Percentiles rank a stretch among this genome's conserved stretches.
Conservation (phyloP, 257 asterid species). For the Solanum tacnaense region DNA sequence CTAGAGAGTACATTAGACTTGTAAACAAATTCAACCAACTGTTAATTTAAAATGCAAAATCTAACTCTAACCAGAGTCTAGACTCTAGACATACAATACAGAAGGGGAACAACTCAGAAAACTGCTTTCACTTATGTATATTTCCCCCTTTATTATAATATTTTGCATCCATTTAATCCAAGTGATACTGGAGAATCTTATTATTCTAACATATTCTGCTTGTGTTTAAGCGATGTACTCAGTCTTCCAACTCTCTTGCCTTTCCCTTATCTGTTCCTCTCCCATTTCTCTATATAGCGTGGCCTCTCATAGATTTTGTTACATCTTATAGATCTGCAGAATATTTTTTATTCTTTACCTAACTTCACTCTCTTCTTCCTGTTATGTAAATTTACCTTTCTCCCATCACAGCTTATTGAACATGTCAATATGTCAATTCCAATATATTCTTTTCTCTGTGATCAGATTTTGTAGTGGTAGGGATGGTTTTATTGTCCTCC, state of each 20-base stretch:
- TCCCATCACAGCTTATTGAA: neutral
- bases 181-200: neutral
- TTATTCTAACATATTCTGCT: neutral
- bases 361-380: neutral
- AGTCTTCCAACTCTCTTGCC: neutral
- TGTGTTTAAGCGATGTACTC: neutral
- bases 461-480: neutral
- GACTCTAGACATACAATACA: neutral
- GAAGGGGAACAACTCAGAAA: neutral
- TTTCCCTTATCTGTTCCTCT: neutral
- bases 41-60: neutral
- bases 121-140: neutral
- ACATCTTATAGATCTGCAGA: neutral
- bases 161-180: neutral
- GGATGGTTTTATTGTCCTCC: neutral
- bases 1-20: neutral
- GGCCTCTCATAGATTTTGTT: neutral
- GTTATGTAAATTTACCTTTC: neutral
- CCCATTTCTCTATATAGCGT: neutral
- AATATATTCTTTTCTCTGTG: neutral
- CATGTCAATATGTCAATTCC: neutral
- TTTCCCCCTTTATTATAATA: neutral
- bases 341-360: neutral
- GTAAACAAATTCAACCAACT: neutral
- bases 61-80: neutral